phyloP scores from a whole-genome alignment of 2,329 filamentous ascomycete species.

The Talaromyces islandicus region DNA sequence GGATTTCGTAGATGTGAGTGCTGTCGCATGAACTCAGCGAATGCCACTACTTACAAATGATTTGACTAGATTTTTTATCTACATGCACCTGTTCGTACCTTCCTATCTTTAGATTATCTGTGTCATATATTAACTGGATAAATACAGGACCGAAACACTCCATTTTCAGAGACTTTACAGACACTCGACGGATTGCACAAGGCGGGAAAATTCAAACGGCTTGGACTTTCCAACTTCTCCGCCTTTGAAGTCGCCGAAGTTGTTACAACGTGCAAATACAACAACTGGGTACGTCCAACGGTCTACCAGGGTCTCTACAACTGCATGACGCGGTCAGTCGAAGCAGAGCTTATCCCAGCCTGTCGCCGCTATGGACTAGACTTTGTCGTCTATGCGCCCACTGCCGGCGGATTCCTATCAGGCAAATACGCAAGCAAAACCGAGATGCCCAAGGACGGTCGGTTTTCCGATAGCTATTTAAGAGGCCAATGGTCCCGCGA shows the following conservation, averaged over 20 bases:
- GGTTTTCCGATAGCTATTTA: conserved; percentile 34
- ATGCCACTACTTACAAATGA: neutral
- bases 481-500: conserved; percentile 31
- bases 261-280: conserved; percentile 21
- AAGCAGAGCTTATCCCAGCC: neutral
- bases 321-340: neutral
- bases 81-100: neutral
- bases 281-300: conserved; percentile 24
- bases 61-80: neutral
- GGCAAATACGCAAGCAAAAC: neutral
- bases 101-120: neutral
- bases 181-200: conserved; percentile 26
- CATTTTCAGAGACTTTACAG: conserved; percentile 9
- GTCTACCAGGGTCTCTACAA: conserved; percentile 31
- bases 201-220: conserved; percentile 26
- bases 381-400: neutral
- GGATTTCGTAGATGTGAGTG: neutral
- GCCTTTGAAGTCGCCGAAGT: conserved; percentile 22
- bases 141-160: neutral
- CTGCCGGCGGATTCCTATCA: neutral
- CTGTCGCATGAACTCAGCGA: neutral
- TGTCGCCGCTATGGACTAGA: neutral
- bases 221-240: conserved; percentile 30
- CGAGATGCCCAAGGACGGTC: conserved; percentile 24
- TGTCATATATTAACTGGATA: neutral